Conservation (phyloP, 2,329 filamentous ascomycete genomes). For the Massarina eburnea region DNA sequence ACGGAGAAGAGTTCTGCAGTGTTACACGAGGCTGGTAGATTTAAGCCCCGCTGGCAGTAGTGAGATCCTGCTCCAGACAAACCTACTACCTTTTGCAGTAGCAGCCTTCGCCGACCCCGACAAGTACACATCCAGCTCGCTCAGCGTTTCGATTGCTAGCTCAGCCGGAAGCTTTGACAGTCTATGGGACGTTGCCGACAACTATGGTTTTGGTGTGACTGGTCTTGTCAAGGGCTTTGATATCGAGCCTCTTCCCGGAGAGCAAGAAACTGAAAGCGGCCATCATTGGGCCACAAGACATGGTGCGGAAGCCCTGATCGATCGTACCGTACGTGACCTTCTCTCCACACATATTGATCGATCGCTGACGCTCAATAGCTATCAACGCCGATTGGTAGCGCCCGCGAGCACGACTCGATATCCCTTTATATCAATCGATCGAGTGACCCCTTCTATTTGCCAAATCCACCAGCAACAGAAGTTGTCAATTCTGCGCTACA, state of each 20-base stretch:
- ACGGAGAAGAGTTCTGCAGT: slow-evolving; percentile 87
- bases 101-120: slow-evolving; percentile 92
- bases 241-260: slow-evolving; percentile 69
- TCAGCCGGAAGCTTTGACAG: slow-evolving; percentile 88
- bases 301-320: slow-evolving; percentile 66
- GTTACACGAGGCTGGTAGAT: slow-evolving; percentile 88
- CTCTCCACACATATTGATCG: too few relatives aligned
- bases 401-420: slow-evolving; percentile 86
- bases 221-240: slow-evolving; percentile 79
- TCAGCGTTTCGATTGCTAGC: slow-evolving; percentile 89
- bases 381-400: slow-evolving; percentile 70
- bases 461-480: slow-evolving; percentile 85
- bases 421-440: slow-evolving; percentile 68
- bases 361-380: slow-evolving; percentile 34
- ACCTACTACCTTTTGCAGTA: slow-evolving; percentile 84
- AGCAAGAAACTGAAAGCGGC: slow-evolving; percentile 42
- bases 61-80: slow-evolving; percentile 87
- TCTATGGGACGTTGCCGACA: slow-evolving; percentile 93
- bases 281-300: slow-evolving; percentile 57
- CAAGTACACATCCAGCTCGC: slow-evolving; percentile 78
- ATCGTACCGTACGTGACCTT: slow-evolving; percentile 47
- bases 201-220: slow-evolving; percentile 91
- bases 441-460: slow-evolving; percentile 53
- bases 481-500: slow-evolving; percentile 94
- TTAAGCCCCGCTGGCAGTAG: slow-evolving; percentile 81